Percentiles rank a stretch among this genome's conserved stretches.
phyloP scores from a whole-genome alignment of 2,329 filamentous ascomycete genomes.

The Pestalotiopsis sp. region DNA sequence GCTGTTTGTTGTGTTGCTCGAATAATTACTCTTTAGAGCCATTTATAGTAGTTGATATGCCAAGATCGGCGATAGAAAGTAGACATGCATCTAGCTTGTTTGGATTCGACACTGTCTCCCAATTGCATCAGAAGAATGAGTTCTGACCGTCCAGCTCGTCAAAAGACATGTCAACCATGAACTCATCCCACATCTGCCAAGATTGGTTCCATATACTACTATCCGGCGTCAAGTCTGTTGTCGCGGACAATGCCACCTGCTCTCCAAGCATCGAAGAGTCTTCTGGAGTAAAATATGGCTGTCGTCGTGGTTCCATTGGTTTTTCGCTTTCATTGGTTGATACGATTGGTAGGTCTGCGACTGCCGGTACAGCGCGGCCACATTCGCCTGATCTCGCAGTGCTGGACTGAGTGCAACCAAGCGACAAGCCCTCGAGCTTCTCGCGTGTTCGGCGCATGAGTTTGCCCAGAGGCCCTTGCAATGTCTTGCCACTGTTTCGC shows the following conservation, averaged over 20 bases:
- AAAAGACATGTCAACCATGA: conserved; percentile 3
- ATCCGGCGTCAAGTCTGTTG: not conserved
- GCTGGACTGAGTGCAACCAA: not conserved
- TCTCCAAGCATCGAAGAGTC: not conserved
- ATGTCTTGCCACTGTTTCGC: conserved; percentile 16
- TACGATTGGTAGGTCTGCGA: not conserved
- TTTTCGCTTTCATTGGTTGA: not conserved
- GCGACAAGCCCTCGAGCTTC: not conserved
- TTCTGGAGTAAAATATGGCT: not conserved
- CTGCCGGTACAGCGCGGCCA: not conserved
- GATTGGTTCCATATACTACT: not conserved
- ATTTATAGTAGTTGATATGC: not conserved
- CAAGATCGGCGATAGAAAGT: not conserved
- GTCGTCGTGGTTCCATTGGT: not conserved
- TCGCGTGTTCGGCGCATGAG: conserved; percentile 16
- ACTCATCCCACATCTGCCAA: conserved; percentile 2
- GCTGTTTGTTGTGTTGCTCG: not conserved
- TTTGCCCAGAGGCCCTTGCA: conserved; percentile 19
- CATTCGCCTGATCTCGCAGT: not conserved
- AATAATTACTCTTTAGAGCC: not conserved
- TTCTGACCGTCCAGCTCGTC: not conserved
- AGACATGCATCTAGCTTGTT: not conserved
- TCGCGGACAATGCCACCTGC: not conserved
- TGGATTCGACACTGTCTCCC: not conserved
- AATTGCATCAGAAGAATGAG: not conserved